Evolutionary conservation across 352 stramenopile genomes (phyloP).

Genomic region (Globisporangium alternatum): DNA sequence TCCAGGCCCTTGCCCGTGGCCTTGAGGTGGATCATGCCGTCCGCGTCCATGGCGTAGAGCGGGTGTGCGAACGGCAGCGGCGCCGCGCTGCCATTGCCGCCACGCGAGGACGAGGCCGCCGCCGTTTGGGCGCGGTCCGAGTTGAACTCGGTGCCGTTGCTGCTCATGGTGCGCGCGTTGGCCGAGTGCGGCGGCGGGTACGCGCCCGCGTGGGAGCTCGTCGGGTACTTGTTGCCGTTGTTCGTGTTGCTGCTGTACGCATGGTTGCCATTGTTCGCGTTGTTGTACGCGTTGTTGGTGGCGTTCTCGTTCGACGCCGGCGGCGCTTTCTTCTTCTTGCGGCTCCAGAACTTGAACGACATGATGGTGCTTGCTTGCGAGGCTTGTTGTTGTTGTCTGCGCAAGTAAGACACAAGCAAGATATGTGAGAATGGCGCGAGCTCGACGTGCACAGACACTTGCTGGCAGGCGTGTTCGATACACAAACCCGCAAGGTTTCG

Average conservation of each 20-base stretch:
- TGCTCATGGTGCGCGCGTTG: constrained; percentile 45
- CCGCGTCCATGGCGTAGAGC: constrained; percentile 80
- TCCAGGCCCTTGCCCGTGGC: constrained; percentile 78
- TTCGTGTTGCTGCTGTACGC: constrained; percentile 4
- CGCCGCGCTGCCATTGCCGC: constrained; percentile 13
- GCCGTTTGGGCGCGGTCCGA: neutral
- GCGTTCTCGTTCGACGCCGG: constrained; percentile 17
- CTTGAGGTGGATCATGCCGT: constrained; percentile 85
- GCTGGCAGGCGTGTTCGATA: too few relatives aligned
- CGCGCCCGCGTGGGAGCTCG: neutral
- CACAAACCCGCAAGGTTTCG: neutral
- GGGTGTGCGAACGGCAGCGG: constrained; percentile 71
- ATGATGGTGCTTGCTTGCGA: constrained; percentile 22
- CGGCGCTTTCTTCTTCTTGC: constrained; percentile 64
- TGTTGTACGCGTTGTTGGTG: constrained; percentile 3
- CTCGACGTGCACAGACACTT: neutral
- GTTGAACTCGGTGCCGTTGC: constrained; percentile 25
- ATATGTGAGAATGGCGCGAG: neutral
- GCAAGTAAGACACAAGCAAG: neutral
- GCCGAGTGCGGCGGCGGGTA: constrained; percentile 33
- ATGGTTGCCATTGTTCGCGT: neutral
- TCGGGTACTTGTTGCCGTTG: constrained; percentile 36
- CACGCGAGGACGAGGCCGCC: neutral
- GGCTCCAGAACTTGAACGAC: constrained; percentile 74
- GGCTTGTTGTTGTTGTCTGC: neutral